Evolutionary conservation across 805 yeast genomes (phyloP), one percentile per base, ranked within the genome.

Genomic region (Suhomyces vadensis): DNA sequence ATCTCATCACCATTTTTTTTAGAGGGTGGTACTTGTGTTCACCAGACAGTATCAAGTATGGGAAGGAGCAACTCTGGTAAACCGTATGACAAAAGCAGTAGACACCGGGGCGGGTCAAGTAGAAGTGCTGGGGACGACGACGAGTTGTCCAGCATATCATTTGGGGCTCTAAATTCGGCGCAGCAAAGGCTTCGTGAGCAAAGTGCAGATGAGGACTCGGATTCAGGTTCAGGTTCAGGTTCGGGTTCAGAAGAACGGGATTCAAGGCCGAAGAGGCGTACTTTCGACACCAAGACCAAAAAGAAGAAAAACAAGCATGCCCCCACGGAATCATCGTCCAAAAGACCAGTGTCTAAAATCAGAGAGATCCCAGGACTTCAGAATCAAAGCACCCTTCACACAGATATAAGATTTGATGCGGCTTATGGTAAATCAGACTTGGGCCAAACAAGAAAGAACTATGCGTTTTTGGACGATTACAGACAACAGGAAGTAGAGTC

Each of bases 401-500:
- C 79, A 39, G 99, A 94, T 67, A 84, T 95, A 25, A 75, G 99
- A 53, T 94, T 94, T 61, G 97, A 94, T 63, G 78, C 92, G 2
- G 90, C 96, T 0, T 81, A 81, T 50, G 98, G 98, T 45, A 85
- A 81, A 54, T 87, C 94, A 1, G 92, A 91, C 60, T 66, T 78
- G 46, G 68, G 73, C 24, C 73, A 75, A 46, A 78, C 87, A 13
- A 74, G 97, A 48, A 79, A 81, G 56, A 83, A 92, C 57, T 94
- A 94, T 67, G 77, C 80, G 35, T 94, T 94, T 59, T 67, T 94
- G 46, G 96, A 90, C 63, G 90, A 85, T 31, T 94, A 94, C 62
- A 77, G 98, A 61, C 74, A 83, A 51, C 63, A 72, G 6, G 99
- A 94, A 60, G 73, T 94, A 29, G 52, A 65, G 2, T 79, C 82